phyloP scores from a whole-genome alignment of 495 filamentous ascomycete genomes.

The Neurospora tetraspora region DNA sequence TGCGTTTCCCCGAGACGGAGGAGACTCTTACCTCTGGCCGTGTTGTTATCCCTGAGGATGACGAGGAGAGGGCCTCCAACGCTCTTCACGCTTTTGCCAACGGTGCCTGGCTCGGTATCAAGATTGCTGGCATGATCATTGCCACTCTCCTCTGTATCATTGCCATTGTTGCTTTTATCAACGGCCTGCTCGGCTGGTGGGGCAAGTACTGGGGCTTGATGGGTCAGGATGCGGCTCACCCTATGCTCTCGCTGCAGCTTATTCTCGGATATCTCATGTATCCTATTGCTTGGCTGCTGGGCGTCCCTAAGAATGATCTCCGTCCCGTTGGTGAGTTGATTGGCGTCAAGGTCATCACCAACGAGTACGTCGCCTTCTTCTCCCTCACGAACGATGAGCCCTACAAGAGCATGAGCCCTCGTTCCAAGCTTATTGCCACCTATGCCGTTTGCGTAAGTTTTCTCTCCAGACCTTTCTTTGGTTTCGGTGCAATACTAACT shows the following conservation, averaged over 20 bases:
- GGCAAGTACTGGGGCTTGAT: conserved; percentile 70
- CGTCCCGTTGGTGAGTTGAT: conserved; percentile 69
- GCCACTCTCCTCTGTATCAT: conserved; percentile 77
- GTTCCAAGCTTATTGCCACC: conserved; percentile 70
- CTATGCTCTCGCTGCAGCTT: conserved; percentile 60
- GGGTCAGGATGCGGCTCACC: conserved; percentile 21
- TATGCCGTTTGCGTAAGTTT: conserved; percentile 79
- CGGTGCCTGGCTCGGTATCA: conserved; percentile 80
- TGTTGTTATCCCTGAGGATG: conserved; percentile 66
- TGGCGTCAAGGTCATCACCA: conserved; percentile 71
- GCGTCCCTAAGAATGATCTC: conserved; percentile 64
- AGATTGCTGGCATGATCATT: conserved; percentile 79
- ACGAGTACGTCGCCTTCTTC: conserved; percentile 58
- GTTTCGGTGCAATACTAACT: conserved; percentile 32
- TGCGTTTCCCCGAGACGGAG: conserved; percentile 81
- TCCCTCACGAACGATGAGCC: conserved; percentile 51
- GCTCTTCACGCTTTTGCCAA: conserved; percentile 77
- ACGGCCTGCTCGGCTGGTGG: conserved; percentile 84
- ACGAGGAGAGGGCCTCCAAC: conserved; percentile 62
- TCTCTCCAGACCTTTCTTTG: not conserved
- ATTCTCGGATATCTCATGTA: conserved; percentile 80
- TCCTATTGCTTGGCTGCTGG: conserved; percentile 74
- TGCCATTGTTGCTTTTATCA: conserved; percentile 61
- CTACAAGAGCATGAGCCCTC: conserved; percentile 48
- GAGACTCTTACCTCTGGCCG: conserved; percentile 71